Evolutionary conservation across 306 rosid genomes (phyloP).

Genomic region (Fagus sylvatica): DNA sequence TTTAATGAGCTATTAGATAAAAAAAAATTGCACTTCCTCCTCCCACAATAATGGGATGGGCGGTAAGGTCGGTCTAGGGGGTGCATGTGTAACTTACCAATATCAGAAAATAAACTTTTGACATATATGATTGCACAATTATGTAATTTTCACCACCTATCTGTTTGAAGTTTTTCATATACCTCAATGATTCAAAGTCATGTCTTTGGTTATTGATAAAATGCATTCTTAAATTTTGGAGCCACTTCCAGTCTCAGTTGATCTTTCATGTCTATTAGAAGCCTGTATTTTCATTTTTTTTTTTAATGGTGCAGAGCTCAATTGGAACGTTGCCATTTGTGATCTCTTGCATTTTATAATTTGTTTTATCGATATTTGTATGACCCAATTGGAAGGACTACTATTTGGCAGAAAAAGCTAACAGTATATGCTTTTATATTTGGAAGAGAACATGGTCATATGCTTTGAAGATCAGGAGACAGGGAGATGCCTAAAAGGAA

Average conservation of each 20-base stretch:
- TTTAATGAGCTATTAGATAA: background rate
- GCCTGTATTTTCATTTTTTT: background rate
- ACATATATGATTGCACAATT: too few species aligned
- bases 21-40: too few species aligned
- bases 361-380: constrained; percentile 10
- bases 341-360: constrained; percentile 1
- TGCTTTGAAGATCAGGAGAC: constrained; percentile 85
- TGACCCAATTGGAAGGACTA: constrained; percentile 26
- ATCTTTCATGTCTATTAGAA: constrained; percentile 4
- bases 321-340: constrained; percentile 13
- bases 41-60: too few species aligned
- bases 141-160: too few species aligned
- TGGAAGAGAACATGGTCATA: constrained; percentile 90
- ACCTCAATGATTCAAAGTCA: background rate
- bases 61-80: too few species aligned
- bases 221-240: constrained; percentile 8
- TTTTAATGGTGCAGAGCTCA: background rate
- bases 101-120: too few species aligned
- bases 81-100: too few species aligned
- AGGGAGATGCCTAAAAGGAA: constrained; percentile 79
- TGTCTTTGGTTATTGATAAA: background rate
- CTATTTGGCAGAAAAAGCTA: background rate
- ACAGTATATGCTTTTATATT: constrained; percentile 9
- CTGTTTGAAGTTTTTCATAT: too few species aligned
- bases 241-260: constrained; percentile 1